Conservation (phyloP, 1,284 basidiomycete genomes). For the Exobasidium rhododendri region DNA sequence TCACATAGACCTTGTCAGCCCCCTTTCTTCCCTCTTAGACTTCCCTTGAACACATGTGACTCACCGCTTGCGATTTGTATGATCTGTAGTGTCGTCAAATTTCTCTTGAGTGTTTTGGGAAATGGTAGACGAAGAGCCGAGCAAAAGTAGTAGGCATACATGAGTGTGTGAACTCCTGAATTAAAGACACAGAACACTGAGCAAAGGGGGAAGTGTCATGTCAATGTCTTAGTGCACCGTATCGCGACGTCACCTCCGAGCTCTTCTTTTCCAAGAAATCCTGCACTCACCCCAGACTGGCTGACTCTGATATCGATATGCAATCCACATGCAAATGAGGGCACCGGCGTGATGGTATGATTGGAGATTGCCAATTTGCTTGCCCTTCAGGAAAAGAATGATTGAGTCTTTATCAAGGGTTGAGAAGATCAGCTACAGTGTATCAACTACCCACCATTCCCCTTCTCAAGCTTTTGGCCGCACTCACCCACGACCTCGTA, state of each 20-base stretch:
- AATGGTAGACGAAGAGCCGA: slow-evolving; percentile 42
- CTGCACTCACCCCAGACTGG: slow-evolving; percentile 33
- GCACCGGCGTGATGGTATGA: slow-evolving; percentile 51
- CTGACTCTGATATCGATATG: slow-evolving; percentile 43
- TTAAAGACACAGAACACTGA: slow-evolving; percentile 45
- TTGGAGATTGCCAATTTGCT: slow-evolving; percentile 50
- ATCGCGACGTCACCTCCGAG: background rate
- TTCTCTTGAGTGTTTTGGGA: slow-evolving; percentile 40
- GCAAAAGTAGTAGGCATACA: slow-evolving; percentile 44
- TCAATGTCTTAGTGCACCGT: background rate
- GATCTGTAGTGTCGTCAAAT: slow-evolving; percentile 48
- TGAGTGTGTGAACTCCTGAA: slow-evolving; percentile 45
- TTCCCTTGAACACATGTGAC: background rate
- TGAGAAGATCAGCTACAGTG: slow-evolving; percentile 16
- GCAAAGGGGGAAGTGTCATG: too few relatives aligned
- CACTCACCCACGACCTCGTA: slow-evolving; percentile 30
- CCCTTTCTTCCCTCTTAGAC: too few relatives aligned
- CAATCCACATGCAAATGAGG: slow-evolving; percentile 55
- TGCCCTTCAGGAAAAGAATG: slow-evolving; percentile 54
- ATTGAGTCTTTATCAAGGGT: slow-evolving; percentile 43
- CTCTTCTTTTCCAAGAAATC: background rate
- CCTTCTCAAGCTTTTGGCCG: slow-evolving; percentile 7
- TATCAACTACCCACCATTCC: background rate
- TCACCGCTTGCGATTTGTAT: slow-evolving; percentile 36
- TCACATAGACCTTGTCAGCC: slow-evolving; percentile 5